Evolutionary conservation across 1,139 yeast genomes (phyloP), one percentile per base, ranked within the genome.

Genomic region (Yamadazyma songkhlaensis): DNA sequence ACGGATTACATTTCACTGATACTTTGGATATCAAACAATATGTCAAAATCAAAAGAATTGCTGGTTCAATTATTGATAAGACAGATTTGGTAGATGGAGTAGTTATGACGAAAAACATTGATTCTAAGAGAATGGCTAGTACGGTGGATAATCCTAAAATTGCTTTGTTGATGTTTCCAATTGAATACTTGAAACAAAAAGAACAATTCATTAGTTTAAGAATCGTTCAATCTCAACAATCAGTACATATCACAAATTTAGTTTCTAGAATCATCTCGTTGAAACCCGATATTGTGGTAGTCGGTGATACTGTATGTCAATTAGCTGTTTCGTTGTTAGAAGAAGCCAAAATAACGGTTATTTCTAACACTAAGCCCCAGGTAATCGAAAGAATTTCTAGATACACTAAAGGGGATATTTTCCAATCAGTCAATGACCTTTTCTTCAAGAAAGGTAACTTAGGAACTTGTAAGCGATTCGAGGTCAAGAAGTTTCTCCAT

Each of bases 191-290:
- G 45, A 80, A 84, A 44, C 76, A 68, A 37, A 78, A 79, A 39
- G 92, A 84, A 39, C 84, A 78, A 46, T 85, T 89, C 42, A 80
- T 89, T 57, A 84, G 95, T 53, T 65, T 92, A 42, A 83, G 88
- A 40, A 86, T 95, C 3, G 84, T 92, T 1, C 72, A 88, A 37
- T 87, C 94, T 0, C 98, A 94, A 54, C 97, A 92, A 54, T 71
- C 77, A 32, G 97, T 92, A 46, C 90, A 85, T 51, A 72, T 92
- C 33, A 77, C 82, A 38, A 90, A 90, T 49, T 68, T 92, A 34
- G 95, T 89, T 0, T 84, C 84, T 3, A 72, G 97, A 40, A 77
- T 94, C 15, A 71, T 81, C 4, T 81, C 92, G 0, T 62, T 92
- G 39, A 78, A 76, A 36, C 97, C 99, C 0, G 88, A 79, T 48